Evolutionary conservation across 306 rosid genomes (phyloP), one percentile per base, ranked within the genome.

Genomic region (Mimosa bimucronata): DNA sequence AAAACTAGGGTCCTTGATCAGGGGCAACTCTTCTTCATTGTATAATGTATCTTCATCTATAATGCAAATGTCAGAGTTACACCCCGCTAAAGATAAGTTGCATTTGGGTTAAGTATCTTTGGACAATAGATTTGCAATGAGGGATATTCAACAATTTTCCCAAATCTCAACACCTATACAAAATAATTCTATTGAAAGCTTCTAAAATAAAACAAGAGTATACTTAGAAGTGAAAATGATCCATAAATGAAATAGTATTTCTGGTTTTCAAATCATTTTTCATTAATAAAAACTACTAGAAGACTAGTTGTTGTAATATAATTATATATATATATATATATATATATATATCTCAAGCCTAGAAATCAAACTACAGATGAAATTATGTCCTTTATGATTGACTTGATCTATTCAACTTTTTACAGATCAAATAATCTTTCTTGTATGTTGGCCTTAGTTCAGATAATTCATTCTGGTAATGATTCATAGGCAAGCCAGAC

Each of bases 391-490:
- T 61, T 14, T 28, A 14, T 26, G n/a, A 61, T 61, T 61, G 67
- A 61, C n/a, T 61, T 61, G 66, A 26, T 61, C 67, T 61, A 14
- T 13, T 13, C 13, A 58, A 61, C 34, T 61, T 28, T 29, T 5
- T 13, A 28, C 38, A 28, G 38, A 28, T 28, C 9, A 61, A 28
- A 64, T 30, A 21, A 29, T 64, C 69, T 13, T 14, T 64, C 69
- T 13, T 14, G 21, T 53, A 61, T 12, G 23, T 5, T 1, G 44
- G 29, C 44, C 50, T 64, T 14, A 30, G 41, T 30, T 30, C n/a
- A 5, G 69, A 70, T 29, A 46, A 38, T 55, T 66, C 52, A 64
- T 53, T 45, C 19, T 73, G 78, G 46, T 42, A 77, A 76, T 58
- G 66, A 25, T 58, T 58, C 38, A 26, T 14, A 15, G 71, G 65